phyloP scores from a whole-genome alignment of 345 rosid species.

The Diplotaxis tenuifolia region DNA sequence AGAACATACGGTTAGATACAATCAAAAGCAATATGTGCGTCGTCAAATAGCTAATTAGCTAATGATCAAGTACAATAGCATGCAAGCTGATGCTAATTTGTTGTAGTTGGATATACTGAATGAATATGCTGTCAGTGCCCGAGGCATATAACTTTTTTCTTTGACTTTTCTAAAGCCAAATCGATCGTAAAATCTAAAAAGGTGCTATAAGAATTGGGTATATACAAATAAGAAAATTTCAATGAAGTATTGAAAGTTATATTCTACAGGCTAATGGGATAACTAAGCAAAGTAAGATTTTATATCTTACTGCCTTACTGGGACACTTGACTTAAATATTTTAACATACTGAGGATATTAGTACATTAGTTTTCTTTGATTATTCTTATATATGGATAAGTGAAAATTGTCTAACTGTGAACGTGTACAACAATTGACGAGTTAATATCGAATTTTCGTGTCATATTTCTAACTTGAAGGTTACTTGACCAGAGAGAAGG shows the following conservation, averaged over 20 bases:
- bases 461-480: neutral
- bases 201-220: conserved; percentile 4
- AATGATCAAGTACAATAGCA: conserved; percentile 8
- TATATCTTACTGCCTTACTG: neutral
- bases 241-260: neutral
- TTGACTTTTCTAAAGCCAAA: conserved; percentile 5
- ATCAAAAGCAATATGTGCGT: neutral
- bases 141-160: conserved; percentile 15
- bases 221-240: neutral
- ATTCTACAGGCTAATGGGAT: neutral
- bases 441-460: neutral
- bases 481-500: neutral
- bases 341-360: neutral
- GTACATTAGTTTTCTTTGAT: neutral
- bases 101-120: conserved; percentile 17
- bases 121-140: conserved; percentile 18
- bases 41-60: conserved; percentile 5
- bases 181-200: neutral
- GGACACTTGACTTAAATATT: neutral
- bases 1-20: neutral
- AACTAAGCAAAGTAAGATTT: neutral
- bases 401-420: neutral
- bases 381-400: neutral
- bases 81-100: neutral
- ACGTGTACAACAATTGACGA: neutral